Evolutionary conservation across 768 basidiomycete species (phyloP).

Genomic region (Infundibulicybe gibba): DNA sequence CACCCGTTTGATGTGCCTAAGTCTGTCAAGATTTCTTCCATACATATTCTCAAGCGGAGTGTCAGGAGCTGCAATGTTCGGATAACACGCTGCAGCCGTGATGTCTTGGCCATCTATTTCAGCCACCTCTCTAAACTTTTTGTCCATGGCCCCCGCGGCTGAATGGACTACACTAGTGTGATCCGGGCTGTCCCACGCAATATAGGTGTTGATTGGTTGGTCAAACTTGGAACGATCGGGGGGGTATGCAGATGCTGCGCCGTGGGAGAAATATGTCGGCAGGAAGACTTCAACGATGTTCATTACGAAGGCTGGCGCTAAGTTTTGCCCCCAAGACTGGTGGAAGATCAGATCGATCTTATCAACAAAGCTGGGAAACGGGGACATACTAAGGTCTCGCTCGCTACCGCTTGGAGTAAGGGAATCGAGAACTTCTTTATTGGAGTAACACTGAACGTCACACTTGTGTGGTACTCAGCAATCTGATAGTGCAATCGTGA

Average conservation of each 20-base stretch:
- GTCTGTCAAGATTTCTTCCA: background rate
- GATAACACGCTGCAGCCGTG: constrained; percentile 40
- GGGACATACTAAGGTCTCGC: no score
- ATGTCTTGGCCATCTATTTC: constrained; percentile 33
- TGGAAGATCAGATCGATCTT: no score
- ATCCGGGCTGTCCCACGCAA: constrained; percentile 36
- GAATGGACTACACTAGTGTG: constrained; percentile 36
- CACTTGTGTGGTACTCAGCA: no score
- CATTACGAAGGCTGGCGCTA: no score
- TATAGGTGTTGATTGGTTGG: constrained; percentile 45
- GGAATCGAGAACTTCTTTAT: no score
- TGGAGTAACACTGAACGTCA: no score
- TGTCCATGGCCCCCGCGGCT: constrained; percentile 34
- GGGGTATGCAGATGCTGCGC: constrained; percentile 39
- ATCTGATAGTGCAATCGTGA: no score
- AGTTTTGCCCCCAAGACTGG: no score
- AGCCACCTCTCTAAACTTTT: constrained; percentile 34
- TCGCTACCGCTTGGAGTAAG: no score
- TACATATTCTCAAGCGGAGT: constrained; percentile 51
- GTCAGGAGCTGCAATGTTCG: constrained; percentile 55
- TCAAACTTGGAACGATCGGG: constrained; percentile 31
- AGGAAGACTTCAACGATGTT: constrained; percentile 45
- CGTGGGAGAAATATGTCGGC: constrained; percentile 33
- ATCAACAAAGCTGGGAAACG: no score
- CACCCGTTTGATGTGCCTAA: no score